phyloP scores from a whole-genome alignment of 208 protist genomes.

The Leishmania aethiopica region DNA sequence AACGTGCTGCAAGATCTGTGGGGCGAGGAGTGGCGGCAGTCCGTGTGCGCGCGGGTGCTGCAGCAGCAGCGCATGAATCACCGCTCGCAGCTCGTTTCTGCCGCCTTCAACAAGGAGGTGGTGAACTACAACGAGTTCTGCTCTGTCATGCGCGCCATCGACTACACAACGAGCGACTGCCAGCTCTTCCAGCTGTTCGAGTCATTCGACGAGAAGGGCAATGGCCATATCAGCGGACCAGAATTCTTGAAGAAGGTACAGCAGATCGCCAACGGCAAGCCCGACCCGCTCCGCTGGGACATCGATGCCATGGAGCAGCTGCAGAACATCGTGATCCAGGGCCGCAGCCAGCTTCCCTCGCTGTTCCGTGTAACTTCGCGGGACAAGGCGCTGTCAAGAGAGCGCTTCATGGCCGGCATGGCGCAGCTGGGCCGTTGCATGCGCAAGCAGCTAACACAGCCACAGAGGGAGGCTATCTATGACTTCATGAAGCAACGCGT shows the following conservation, averaged over 20 bases:
- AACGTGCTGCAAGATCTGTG: conserved; percentile 77
- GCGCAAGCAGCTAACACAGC: conserved; percentile 78
- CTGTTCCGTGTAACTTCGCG: conserved; percentile 68
- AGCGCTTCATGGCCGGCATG: conserved; percentile 74
- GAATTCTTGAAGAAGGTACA: conserved; percentile 70
- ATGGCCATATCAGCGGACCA: conserved; percentile 69
- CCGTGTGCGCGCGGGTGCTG: conserved; percentile 55
- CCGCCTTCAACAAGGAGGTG: conserved; percentile 73
- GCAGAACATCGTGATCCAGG: conserved; percentile 87
- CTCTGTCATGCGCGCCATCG: conserved; percentile 81
- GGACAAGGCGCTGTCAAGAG: conserved; percentile 58
- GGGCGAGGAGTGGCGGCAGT: conserved; percentile 72
- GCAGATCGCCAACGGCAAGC: conserved; percentile 45
- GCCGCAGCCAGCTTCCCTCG: conserved; percentile 64
- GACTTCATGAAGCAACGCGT: conserved; percentile 61
- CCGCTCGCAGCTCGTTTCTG: conserved; percentile 74
- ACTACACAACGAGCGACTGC: conserved; percentile 82
- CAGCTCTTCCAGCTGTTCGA: conserved; percentile 89
- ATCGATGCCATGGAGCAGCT: conserved; percentile 86
- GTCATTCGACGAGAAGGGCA: conserved; percentile 63
- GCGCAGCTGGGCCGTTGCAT: conserved; percentile 72
- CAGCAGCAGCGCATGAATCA: conserved; percentile 83
- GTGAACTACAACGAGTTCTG: conserved; percentile 90
- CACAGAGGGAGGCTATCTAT: conserved; percentile 78
- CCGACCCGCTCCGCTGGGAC: conserved; percentile 79